Evolutionary conservation across 768 basidiomycete species (phyloP), one percentile per base, ranked within the genome.

Genomic region (Suillus paluster): DNA sequence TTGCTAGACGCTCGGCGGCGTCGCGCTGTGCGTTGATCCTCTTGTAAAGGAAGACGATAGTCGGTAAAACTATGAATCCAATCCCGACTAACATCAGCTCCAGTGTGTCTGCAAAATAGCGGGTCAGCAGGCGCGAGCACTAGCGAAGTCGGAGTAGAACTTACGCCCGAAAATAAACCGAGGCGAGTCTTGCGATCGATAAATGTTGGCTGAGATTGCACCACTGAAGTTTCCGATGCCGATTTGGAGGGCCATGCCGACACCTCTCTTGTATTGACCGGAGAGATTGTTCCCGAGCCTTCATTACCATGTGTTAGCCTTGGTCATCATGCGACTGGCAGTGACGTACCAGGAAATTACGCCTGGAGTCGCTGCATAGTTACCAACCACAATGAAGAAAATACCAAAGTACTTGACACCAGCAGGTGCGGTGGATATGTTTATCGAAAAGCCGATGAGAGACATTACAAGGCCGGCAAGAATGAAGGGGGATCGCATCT

Each of bases 11-110:
- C 27, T n/a, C 30, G 15, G 39, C 25, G 6, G 23, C 73, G 36
- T 88, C 88, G 36, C 88, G 78, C 59, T 74, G 73, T 11, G 72
- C 69, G 70, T 91, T 91, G 73, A 89, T 86, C 42, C 78, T 78
- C 41, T 57, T 80, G 69, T 90, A 90, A 2, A 73, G 49, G 7
- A 86, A 39, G 6, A 84, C 79, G 11, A 81, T 75, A 25, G 83
- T 72, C 0, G 85, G 84, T 1, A 86, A 66, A 33, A 72, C 68
- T 7, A 89, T 77, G 66, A 89, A 75, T 0, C 89, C 88, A 36
- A 91, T 86, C 5, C 84, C 84, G 21, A 89, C 80, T 60, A 90
- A 88, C 86, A 87, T 87, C 23, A 90, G 75, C 71, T 88, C 87
- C 17, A 88, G 55, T 1, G 77, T 86, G 66, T 89, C 88, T 89